Percentiles rank a stretch among this genome's conserved stretches.
Conservation (phyloP, 2,329 filamentous ascomycete genomes). For the Aureobasidium subglaciale region DNA sequence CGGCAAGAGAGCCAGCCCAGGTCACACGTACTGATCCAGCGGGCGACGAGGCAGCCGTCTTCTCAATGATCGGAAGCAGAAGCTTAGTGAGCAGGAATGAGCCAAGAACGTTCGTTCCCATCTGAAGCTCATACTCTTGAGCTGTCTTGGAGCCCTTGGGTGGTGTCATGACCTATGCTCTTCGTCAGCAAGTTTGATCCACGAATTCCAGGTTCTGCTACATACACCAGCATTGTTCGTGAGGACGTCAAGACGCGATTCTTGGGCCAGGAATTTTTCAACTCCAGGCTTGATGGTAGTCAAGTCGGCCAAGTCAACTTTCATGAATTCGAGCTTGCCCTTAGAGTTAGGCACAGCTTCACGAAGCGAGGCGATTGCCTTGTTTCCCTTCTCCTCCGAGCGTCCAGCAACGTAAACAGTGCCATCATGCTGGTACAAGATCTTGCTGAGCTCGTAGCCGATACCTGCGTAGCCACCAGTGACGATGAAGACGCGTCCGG, state of each 20-base stretch:
- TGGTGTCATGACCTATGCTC: constrained; percentile 22
- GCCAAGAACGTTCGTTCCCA: constrained; percentile 31
- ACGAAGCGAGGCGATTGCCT: constrained; percentile 41
- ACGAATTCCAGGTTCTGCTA: neutral
- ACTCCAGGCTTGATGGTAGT: constrained; percentile 29
- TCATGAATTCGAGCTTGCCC: constrained; percentile 38
- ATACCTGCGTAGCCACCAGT: constrained; percentile 42
- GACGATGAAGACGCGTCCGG: constrained; percentile 45
- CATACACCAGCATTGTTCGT: constrained; percentile 35
- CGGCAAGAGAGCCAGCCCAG: constrained; percentile 26
- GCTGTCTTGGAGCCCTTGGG: constrained; percentile 28
- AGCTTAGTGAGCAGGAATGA: constrained; percentile 28
- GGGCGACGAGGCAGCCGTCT: constrained; percentile 21
- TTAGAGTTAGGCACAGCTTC: constrained; percentile 29
- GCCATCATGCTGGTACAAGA: constrained; percentile 49
- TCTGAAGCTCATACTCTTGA: constrained; percentile 20
- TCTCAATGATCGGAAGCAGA: constrained; percentile 25
- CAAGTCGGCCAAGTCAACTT: constrained; percentile 39
- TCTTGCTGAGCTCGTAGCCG: constrained; percentile 45
- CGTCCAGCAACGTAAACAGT: constrained; percentile 52
- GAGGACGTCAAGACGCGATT: constrained; percentile 35
- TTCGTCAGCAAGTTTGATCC: neutral
- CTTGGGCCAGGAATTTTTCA: constrained; percentile 29
- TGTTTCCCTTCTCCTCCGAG: constrained; percentile 37
- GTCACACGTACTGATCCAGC: constrained; percentile 25